Base-by-base conservation (phyloP, 2,329 filamentous ascomycete genomes). In the Alternaria atra region DNA sequence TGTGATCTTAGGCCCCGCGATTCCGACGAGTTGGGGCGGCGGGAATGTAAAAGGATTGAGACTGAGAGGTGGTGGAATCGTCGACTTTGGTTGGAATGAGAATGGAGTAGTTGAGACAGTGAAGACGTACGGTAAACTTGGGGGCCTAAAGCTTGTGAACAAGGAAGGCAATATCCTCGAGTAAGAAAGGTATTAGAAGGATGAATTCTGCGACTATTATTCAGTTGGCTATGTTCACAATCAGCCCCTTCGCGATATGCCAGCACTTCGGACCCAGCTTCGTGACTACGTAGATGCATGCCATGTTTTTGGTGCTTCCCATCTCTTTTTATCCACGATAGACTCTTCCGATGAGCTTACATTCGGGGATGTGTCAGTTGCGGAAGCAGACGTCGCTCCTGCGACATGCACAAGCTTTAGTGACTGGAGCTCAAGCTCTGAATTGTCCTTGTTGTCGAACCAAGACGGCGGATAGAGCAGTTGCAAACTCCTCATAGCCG, bases 1-100 rank as follows among this genome's bases (percentile, higher is more conserved):
- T 0, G 80, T 85, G 6, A 77, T 84, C 0, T 43, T 85, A 4
- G 84, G 83, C 0, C 82, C 83, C 1, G 83, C 84, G 1, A 84
- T 85, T 34, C 83, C 83, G 1, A 58, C 64, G 43, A 66, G 66
- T 0, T 85, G 83, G 83, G 80, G 69, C 4, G 73, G 73, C 2
- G 84, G 83, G 0, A 79, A 67, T n/a, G 81, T 85, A 1, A 74
- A 66, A 34, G 83, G 83, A 0, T 65, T 85, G 59, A 73, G 78
- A 40, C 54, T 85, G 10, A 78, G 83, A 20, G 83, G 83, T 0
- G 83, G 82, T 1, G 76, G 78, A 0, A 66, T 65, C 1, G 76
- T 85, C 0, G 79, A 81, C 55, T 85, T 85, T 67, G 65, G 50
- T 4, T 84, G 83, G 83, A 71, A 82, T 63, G 69, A 62, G 0